Evolutionary conservation across 257 asterid genomes (phyloP).

Genomic region (Capsicum rhomboideum): DNA sequence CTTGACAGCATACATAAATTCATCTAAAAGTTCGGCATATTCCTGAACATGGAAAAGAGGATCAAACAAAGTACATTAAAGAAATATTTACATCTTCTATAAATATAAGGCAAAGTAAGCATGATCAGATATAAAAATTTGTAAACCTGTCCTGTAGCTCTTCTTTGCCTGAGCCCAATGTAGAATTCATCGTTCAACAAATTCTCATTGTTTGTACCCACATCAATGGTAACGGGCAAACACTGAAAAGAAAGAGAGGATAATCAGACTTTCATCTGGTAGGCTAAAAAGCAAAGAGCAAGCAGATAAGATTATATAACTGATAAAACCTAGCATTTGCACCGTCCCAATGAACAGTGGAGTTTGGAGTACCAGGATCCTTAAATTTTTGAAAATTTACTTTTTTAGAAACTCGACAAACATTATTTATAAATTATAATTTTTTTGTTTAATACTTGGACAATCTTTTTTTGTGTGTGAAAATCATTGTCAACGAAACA

Average conservation of each 20-base stretch:
- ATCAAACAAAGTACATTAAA: background rate
- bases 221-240: slow-evolving; percentile 80
- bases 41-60: slow-evolving; percentile 34
- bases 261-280: background rate
- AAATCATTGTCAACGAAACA: background rate
- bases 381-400: background rate
- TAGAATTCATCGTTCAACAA: slow-evolving; percentile 62
- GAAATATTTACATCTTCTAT: background rate
- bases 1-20: slow-evolving; percentile 78
- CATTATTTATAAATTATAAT: background rate
- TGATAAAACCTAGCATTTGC: background rate
- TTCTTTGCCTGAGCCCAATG: slow-evolving; percentile 57
- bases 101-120: background rate
- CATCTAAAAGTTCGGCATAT: slow-evolving; percentile 66
- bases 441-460: background rate
- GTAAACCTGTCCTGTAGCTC: slow-evolving; percentile 76
- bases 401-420: background rate
- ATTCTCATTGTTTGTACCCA: slow-evolving; percentile 73
- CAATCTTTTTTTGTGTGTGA: background rate
- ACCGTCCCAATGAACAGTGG: background rate
- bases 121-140: slow-evolving; percentile 1
- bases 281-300: background rate
- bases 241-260: slow-evolving; percentile 32
- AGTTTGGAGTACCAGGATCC: background rate
- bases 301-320: background rate